Evolutionary conservation across 331 rosid genomes (phyloP), one percentile per base, ranked within the genome.

Genomic region (Quercus phellos): DNA sequence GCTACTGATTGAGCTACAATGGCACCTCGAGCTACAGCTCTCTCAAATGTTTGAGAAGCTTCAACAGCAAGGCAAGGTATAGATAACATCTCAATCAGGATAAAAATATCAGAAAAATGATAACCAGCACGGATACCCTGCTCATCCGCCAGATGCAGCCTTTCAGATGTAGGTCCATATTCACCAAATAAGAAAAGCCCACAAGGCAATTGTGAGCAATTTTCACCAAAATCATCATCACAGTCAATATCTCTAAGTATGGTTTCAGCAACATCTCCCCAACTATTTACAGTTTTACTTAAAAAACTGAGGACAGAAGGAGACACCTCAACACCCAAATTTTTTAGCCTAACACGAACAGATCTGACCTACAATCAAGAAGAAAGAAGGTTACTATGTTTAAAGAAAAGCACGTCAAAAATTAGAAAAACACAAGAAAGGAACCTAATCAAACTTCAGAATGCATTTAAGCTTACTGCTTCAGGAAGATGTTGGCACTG

Each of bases 251-350:
- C 99, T 87, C 96, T 85, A 16, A 95, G 96, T 70, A 95, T 81
- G 73, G 96, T 86, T 88, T 95, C 99, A 76, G 99, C 96, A 88
- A 91, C 99, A 88, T 91, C 97, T 70, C 98, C 98, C 98, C 99
- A 93, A 85, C 98, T 93, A 89, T 93, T 93, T 81, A 93, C 87
- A 79, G 94, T 95, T 82, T 87, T 93, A 74, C 98, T 89, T 83
- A 95, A 88, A 84, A 95, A 90, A 73, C 93, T 96, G 72, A 95
- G 96, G 79, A 95, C 99, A 82, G 89, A 90, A 68, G 93, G 94
- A 22, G 99, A 89, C 82, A 95, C 97, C 54, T 87, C 87, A 42
- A 84, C 82, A 38, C 97, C 98, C 87, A 95, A 84, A 81, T 83
- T 84, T 85, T 91, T 95, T 78, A 95, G 90, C 91, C 94, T 86